These are phyloP conservation scores for Kuraishia piskuri DNA, from an alignment of 805 yeast genomes.

Conservation along the genomic window DNA sequence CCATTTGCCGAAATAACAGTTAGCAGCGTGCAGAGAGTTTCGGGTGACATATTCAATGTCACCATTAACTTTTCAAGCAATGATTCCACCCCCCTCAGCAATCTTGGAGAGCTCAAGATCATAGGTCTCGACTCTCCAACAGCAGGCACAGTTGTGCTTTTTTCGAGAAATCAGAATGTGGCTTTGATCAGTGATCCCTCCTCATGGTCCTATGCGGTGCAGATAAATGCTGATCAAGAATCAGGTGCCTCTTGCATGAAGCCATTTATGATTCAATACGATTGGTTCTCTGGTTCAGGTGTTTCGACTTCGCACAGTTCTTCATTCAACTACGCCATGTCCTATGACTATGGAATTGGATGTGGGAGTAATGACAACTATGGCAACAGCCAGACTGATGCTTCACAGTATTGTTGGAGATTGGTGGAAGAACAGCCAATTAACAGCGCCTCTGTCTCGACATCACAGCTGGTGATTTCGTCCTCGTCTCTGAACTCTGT, in stretches of 20 bases:
- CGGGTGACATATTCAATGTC: conserved; percentile 2
- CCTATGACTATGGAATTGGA: neutral
- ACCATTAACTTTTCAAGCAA: conserved; percentile 10
- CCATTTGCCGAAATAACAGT: neutral
- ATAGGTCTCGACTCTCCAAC: conserved; percentile 21
- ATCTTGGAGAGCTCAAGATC: conserved; percentile 18
- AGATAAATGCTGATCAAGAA: conserved; percentile 13
- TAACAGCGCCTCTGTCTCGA: neutral
- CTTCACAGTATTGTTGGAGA: neutral
- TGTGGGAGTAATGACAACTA: neutral
- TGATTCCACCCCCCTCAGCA: conserved; percentile 7
- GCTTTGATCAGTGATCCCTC: conserved; percentile 14
- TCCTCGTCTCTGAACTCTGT: neutral
- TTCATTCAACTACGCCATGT: neutral
- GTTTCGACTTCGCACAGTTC: neutral
- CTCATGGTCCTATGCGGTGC: conserved; percentile 19
- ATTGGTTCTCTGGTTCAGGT: conserved; percentile 11
- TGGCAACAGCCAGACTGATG: neutral
- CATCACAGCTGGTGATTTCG: neutral
- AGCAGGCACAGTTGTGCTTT: conserved; percentile 12
- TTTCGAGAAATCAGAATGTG: conserved; percentile 15
- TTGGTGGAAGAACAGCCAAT: neutral
- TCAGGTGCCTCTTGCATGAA: conserved; percentile 14
- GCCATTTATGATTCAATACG: conserved; percentile 21
- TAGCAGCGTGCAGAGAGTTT: neutral